phyloP scores from a whole-genome alignment of 2,329 filamentous ascomycete genomes.

The Ceratocystis cacaofunesta region DNA sequence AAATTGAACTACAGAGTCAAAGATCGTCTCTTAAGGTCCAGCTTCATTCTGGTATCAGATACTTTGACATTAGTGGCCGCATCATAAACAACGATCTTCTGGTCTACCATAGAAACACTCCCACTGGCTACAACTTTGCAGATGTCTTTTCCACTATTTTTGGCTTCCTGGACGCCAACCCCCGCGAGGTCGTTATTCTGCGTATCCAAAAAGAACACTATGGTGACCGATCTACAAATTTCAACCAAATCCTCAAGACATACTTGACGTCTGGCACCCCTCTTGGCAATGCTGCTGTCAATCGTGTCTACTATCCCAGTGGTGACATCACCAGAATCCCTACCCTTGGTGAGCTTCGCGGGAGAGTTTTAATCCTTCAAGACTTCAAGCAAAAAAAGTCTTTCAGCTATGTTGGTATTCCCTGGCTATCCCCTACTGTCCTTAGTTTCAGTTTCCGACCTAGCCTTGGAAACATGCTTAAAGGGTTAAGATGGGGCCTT shows the following conservation, averaged over 20 bases:
- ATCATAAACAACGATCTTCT: no score
- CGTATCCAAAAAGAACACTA: no score
- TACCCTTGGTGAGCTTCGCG: slow-evolving; percentile 30
- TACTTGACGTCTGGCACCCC: slow-evolving; percentile 26
- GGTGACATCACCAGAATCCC: slow-evolving; percentile 20
- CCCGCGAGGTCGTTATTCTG: no score
- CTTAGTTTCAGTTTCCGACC: slow-evolving; percentile 28
- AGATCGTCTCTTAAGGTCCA: no score
- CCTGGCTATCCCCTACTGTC: background rate
- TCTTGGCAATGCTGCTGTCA: slow-evolving; percentile 24
- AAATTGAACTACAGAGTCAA: no score
- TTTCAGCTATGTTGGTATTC: slow-evolving; percentile 26
- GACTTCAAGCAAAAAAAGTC: slow-evolving; percentile 22
- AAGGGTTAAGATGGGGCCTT: slow-evolving; percentile 18
- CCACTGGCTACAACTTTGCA: no score
- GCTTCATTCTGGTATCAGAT: no score
- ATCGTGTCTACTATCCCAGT: slow-evolving; percentile 26
- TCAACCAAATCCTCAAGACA: slow-evolving; percentile 29
- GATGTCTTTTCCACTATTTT: no score
- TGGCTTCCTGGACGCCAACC: no score
- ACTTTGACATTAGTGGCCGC: no score
- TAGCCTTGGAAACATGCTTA: slow-evolving; percentile 29
- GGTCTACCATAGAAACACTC: no score
- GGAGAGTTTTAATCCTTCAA: slow-evolving; percentile 33
- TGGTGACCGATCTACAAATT: slow-evolving; percentile 21